Conservation (phyloP, 129 eudicot genomes). For the carrot (Daucus carota) region DNA sequence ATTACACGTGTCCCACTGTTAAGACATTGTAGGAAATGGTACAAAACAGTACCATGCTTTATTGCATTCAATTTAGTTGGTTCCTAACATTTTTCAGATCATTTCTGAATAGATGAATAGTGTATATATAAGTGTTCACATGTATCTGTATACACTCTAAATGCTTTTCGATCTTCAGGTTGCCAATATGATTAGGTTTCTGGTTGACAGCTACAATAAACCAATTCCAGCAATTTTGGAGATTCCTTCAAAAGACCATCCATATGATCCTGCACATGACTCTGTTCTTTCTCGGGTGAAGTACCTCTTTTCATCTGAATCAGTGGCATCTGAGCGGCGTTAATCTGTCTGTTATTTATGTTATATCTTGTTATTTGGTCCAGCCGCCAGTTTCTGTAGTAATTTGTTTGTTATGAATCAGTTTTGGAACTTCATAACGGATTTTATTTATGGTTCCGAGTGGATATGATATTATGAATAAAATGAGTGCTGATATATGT, state of each 20-base stretch:
- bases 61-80: neutral
- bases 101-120: neutral
- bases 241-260: constrained; percentile 99
- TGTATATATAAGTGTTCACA: neutral
- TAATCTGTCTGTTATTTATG: constrained; percentile 12
- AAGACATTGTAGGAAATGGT: neutral
- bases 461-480: neutral
- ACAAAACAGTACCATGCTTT: neutral
- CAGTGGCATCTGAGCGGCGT: constrained; percentile 74
- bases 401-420: neutral
- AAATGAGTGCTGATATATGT: neutral
- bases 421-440: neutral
- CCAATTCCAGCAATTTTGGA: constrained; percentile 96
- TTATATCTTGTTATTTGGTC: neutral
- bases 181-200: constrained; percentile 89
- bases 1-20: neutral
- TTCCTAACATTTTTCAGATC: neutral
- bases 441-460: neutral
- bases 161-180: constrained; percentile 40
- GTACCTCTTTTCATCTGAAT: constrained; percentile 78
- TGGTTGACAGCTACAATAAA: constrained; percentile 95
- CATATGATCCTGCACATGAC: constrained; percentile 92
- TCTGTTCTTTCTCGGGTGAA: constrained; percentile 92
- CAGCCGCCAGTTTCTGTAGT: neutral
- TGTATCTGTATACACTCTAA: neutral